Base-by-base conservation (phyloP, 768 basidiomycete species). In the Tulasnella sp. region DNA sequence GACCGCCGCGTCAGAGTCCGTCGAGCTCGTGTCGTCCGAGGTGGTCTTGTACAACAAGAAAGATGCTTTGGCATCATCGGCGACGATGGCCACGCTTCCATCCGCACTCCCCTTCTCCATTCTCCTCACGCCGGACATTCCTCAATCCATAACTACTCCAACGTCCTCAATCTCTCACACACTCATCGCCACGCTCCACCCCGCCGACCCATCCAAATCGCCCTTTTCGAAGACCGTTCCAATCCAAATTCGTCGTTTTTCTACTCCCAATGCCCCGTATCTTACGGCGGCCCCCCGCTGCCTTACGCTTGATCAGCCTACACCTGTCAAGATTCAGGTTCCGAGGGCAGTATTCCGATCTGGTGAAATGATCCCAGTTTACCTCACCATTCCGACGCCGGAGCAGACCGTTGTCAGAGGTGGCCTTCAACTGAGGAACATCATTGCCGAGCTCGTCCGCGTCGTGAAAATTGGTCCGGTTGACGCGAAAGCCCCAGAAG, bases 371-470 rank as follows among this genome's bases (percentile, higher is more conserved):
- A 79, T 94, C 54, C 84, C 86, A 2, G 70, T 91, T 32, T 88
- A 91, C 64, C 74, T 88, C 37, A 84, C 84, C 1, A 73, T 94
- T 3, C 87, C 89, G 9, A 78, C 87, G 6, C 91, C 90, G 6
- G 68, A 72, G 23, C 73, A 76, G 25, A 77, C 83, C 54, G 73
- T 83, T 17, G 80, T 92, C 17, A 69, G 84, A 6, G 78, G 82
- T 42, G 87, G 86, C 1, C 67, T 91, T 34, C 72, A 86, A 56
- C 75, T 94, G 29, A 77, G 90, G 19, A 93, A 89, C 62, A 72
- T 93, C 62, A 82, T 81, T 62, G 78, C 79, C 3, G 90, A 92
- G 68, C 79, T 94, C 29, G 75, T 87, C 32, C 76, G 86, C n/a
- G 59, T 59, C 1, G 62, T 69, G 7, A 37, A 49, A 34, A 32